Percentiles rank a stretch among this genome's conserved stretches.
Conservation (phyloP, 2,329 filamentous ascomycete species). For the Sclerotinia nivalis region DNA sequence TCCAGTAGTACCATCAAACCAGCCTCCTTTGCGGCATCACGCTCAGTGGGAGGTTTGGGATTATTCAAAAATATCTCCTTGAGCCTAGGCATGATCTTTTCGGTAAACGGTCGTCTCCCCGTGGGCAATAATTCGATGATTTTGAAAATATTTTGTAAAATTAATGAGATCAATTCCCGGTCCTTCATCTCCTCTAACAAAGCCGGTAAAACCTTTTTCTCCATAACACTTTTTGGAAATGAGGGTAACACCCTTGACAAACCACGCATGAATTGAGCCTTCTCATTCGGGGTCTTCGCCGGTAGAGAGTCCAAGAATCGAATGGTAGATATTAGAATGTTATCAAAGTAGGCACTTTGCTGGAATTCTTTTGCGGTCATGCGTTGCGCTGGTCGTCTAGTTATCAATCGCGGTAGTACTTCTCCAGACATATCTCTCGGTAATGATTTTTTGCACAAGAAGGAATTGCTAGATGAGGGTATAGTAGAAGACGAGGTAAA, state of each 20-base stretch:
- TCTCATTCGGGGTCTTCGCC: conserved; percentile 88
- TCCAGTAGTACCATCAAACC: conserved; percentile 90
- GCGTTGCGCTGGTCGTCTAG: conserved; percentile 80
- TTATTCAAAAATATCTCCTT: conserved; percentile 78
- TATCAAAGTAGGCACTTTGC: conserved; percentile 94
- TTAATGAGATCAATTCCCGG: conserved; percentile 77
- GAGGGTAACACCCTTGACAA: conserved; percentile 84
- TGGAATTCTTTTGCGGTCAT: conserved; percentile 91
- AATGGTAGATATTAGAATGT: conserved; percentile 93
- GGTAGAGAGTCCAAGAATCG: conserved; percentile 90
- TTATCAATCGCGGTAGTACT: conserved; percentile 83
- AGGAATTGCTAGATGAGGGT: conserved; percentile 80
- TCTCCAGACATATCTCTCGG: conserved; percentile 75
- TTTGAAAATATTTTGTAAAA: conserved; percentile 89
- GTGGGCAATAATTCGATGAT: conserved; percentile 79
- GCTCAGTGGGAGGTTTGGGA: conserved; percentile 58
- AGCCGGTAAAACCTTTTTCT: conserved; percentile 89
- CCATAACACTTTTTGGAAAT: conserved; percentile 90
- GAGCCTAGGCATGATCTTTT: conserved; percentile 81
- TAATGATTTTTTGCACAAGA: conserved; percentile 74
- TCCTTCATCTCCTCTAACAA: conserved; percentile 94
- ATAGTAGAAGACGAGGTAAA: conserved; percentile 77
- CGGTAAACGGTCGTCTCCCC: conserved; percentile 75
- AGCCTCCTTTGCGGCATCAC: conserved; percentile 81
- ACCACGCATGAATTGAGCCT: conserved; percentile 87